Evolutionary conservation across 1,284 basidiomycete genomes (phyloP).

Genomic region (Ceratobasidium sp.): DNA sequence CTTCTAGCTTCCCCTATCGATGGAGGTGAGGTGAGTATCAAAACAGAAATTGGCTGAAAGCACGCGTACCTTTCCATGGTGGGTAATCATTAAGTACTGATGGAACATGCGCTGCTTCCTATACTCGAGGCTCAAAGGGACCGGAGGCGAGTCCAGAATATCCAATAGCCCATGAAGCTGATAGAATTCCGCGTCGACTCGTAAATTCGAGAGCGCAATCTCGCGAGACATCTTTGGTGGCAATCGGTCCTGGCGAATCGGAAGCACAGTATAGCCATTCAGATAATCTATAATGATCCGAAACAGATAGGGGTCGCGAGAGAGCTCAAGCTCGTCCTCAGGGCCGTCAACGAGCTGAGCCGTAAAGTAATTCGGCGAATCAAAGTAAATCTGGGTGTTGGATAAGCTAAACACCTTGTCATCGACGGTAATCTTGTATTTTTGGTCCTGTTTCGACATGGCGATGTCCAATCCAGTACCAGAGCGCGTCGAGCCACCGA

Average conservation of each 20-base stretch:
- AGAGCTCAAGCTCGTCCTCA: constrained; percentile 2
- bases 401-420: constrained; percentile 32
- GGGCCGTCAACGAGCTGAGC: neutral
- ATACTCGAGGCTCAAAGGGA: constrained; percentile 31
- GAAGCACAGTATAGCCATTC: neutral
- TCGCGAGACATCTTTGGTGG: neutral
- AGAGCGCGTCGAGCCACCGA: constrained; percentile 17
- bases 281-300: neutral
- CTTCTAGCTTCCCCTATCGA: constrained; percentile 29
- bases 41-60: neutral
- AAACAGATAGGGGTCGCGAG: constrained; percentile 7
- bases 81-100: constrained; percentile 42
- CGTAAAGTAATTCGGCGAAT: constrained; percentile 11
- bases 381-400: constrained; percentile 15
- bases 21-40: neutral
- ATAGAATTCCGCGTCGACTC: constrained; percentile 4
- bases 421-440: constrained; percentile 31
- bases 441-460: constrained; percentile 19
- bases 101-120: constrained; percentile 38
- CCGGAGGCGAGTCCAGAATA: constrained; percentile 35
- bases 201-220: neutral
- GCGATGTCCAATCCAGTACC: neutral
- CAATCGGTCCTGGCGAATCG: neutral
- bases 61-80: constrained; percentile 29
- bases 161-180: neutral